Evolutionary conservation across 2,329 filamentous ascomycete genomes (phyloP), one percentile per base, ranked within the genome.

Genomic region (Trichoderma polysporum): DNA sequence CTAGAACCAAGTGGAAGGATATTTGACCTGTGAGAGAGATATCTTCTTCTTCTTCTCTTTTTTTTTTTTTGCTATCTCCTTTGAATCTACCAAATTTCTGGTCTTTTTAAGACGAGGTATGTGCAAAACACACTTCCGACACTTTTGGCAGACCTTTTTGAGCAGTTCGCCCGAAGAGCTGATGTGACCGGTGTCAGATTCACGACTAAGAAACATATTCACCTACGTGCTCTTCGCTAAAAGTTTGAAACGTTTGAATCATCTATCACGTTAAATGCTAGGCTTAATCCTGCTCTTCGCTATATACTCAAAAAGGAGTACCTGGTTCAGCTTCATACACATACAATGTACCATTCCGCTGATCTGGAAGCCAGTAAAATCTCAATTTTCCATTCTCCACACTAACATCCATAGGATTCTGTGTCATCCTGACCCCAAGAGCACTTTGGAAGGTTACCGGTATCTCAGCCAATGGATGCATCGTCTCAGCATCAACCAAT

Each of bases 371-470:
- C 68, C 81, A 82, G 69, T 82, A 83, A 29, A 85, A 70, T 66
- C 82, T 74, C 75, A 84, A 62, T 69, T 76, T 79, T 1, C 81
- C 82, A 61, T 81, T 74, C 12, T 80, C 77, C 4, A 84, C 73
- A 10, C 77, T 76, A 2, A 80, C 78, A 63, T 85, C 82, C 68
- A 84, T 76, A 2, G 83, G 82, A 67, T 84, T 84, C 77, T 83
- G 79, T 8, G 82, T 83, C 68, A 84, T 71, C 7, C 78, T 69
- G 2, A 74, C 76, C 1, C 81, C 80, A 17, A 75, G 70, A 7
- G 73, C 76, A 52, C 78, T 82, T 58, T 76, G 72, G 70, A 83
- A 73, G 6, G 77, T 75, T 17, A 84, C 74, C 1, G 83, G 83
- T 1, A 84, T 75, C 69, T 85, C 82, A 19, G 76, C 77, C 33